Conservation (phyloP, 805 yeast species). For the Kazachstania psychrophila region DNA sequence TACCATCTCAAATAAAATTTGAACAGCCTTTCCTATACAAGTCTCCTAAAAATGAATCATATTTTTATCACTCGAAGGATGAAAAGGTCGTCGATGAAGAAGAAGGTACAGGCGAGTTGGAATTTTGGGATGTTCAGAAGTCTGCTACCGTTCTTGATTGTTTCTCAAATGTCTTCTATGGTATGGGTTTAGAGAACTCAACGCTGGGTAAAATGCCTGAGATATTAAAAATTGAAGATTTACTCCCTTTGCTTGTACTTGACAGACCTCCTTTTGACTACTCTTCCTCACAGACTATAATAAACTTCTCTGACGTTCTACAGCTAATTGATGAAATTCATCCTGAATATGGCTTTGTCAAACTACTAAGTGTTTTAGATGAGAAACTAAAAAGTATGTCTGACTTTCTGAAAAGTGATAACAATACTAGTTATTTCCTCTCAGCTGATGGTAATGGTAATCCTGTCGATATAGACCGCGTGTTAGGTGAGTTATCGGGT, state of each 20-base stretch:
- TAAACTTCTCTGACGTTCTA: slow-evolving; percentile 44
- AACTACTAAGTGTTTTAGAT: slow-evolving; percentile 29
- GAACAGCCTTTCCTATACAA: slow-evolving; percentile 38
- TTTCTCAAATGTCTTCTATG: slow-evolving; percentile 38
- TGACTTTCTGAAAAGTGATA: slow-evolving; percentile 20
- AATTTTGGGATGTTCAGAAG: slow-evolving; percentile 44
- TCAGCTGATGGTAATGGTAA: slow-evolving; percentile 11
- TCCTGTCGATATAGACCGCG: slow-evolving; percentile 9
- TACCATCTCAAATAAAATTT: slow-evolving; percentile 36
- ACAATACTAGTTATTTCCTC: slow-evolving; percentile 22
- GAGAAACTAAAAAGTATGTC: slow-evolving; percentile 25
- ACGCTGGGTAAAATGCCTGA: slow-evolving; percentile 36
- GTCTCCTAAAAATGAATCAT: slow-evolving; percentile 26
- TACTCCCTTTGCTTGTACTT: slow-evolving; percentile 42
- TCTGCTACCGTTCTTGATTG: slow-evolving; percentile 43
- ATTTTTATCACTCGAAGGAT: slow-evolving; percentile 33
- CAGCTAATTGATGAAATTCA: slow-evolving; percentile 49
- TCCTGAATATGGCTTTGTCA: slow-evolving; percentile 38
- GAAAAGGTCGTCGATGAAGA: slow-evolving; percentile 38
- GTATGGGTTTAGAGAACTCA: slow-evolving; percentile 43
- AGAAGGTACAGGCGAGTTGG: slow-evolving; percentile 34
- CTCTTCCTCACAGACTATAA: slow-evolving; percentile 43
- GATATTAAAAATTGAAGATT: slow-evolving; percentile 34
- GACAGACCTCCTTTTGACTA: slow-evolving; percentile 55
- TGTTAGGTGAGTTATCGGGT: slow-evolving; percentile 23